A percentile compares a stretch with the other conserved stretches of the same genome.
These are phyloP conservation scores for Lagerstroemia speciosa DNA, from an alignment of 345 rosid species.

Conservation along the genomic window DNA sequence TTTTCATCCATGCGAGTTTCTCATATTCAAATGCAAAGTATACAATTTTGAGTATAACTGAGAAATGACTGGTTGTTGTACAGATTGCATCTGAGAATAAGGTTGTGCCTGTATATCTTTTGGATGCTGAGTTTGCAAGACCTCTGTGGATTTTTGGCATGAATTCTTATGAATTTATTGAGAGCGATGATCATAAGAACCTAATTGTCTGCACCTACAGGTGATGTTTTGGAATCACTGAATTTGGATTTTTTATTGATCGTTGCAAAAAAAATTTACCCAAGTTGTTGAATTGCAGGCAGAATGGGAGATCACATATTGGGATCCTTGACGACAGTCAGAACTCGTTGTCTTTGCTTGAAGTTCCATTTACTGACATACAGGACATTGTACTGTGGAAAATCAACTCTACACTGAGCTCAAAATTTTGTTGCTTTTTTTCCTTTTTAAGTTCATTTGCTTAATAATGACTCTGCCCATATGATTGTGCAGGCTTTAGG, in stretches of 20 bases:
- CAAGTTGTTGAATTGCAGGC: conserved; percentile 46
- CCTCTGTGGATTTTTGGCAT: conserved; percentile 81
- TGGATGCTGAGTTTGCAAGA: conserved; percentile 77
- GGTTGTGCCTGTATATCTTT: conserved; percentile 45
- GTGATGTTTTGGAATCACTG: conserved; percentile 21
- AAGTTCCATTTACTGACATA: conserved; percentile 82
- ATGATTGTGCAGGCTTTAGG: conserved; percentile 51
- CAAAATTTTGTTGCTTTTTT: neutral
- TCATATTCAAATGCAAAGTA: neutral
- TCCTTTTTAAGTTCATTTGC: neutral
- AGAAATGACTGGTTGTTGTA: conserved; percentile 8
- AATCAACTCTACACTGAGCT: conserved; percentile 9
- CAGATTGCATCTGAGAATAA: conserved; percentile 64
- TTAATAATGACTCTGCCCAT: conserved; percentile 1
- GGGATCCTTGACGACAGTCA: conserved; percentile 58
- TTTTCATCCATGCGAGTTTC: neutral
- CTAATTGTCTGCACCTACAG: conserved; percentile 79
- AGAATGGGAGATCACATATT: conserved; percentile 78
- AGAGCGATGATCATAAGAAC: conserved; percentile 45
- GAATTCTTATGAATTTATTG: conserved; percentile 66
- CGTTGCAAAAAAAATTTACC: neutral
- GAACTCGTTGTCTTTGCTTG: conserved; percentile 60
- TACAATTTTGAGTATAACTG: neutral
- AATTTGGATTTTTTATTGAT: conserved; percentile 1
- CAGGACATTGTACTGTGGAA: conserved; percentile 51